Evolutionary conservation across 495 filamentous ascomycete genomes (phyloP).

Genomic region (Hypomontagnella submonticulosa): DNA sequence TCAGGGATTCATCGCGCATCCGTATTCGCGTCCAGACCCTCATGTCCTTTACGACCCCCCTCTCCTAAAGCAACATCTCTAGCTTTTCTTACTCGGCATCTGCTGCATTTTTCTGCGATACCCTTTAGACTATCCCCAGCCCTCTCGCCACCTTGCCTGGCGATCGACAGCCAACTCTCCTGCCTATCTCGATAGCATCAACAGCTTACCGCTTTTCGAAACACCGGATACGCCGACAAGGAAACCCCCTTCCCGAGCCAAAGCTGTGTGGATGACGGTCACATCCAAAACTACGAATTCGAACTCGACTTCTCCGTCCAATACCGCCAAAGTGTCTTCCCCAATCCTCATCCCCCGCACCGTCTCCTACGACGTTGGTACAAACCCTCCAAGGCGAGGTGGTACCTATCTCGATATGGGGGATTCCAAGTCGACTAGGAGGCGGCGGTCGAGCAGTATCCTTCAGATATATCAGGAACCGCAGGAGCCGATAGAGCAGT

Average conservation of each 20-base stretch:
- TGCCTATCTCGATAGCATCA: slow-evolving; percentile 11
- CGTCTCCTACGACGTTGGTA: slow-evolving; percentile 81
- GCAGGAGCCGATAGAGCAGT: slow-evolving; percentile 90
- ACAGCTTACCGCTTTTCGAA: slow-evolving; percentile 12
- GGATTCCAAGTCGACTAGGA: slow-evolving; percentile 67
- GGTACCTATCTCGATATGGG: slow-evolving; percentile 55
- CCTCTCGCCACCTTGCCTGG: slow-evolving; percentile 10
- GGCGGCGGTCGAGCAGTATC: slow-evolving; percentile 92
- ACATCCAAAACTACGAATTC: slow-evolving; percentile 28
- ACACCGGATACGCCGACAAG: slow-evolving; percentile 19
- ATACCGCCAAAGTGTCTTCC: slow-evolving; percentile 89
- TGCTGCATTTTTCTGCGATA: slow-evolving; percentile 38
- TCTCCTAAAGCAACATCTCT: slow-evolving; percentile 40
- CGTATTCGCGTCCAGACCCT: neutral
- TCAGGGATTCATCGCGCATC: slow-evolving; percentile 18
- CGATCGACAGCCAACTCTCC: slow-evolving; percentile 7
- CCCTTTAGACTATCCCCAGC: slow-evolving; percentile 28
- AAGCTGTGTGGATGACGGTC: slow-evolving; percentile 39
- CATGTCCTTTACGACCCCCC: slow-evolving; percentile 21
- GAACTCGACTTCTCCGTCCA: slow-evolving; percentile 51
- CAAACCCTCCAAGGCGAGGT: slow-evolving; percentile 68
- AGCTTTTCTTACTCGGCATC: slow-evolving; percentile 32
- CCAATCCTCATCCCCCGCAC: slow-evolving; percentile 78
- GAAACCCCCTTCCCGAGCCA: slow-evolving; percentile 4
- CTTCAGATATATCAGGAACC: slow-evolving; percentile 91